These are phyloP conservation scores for Protomyces pachydermus DNA, from an alignment of 1,139 yeast species.

Conservation along the genomic window DNA sequence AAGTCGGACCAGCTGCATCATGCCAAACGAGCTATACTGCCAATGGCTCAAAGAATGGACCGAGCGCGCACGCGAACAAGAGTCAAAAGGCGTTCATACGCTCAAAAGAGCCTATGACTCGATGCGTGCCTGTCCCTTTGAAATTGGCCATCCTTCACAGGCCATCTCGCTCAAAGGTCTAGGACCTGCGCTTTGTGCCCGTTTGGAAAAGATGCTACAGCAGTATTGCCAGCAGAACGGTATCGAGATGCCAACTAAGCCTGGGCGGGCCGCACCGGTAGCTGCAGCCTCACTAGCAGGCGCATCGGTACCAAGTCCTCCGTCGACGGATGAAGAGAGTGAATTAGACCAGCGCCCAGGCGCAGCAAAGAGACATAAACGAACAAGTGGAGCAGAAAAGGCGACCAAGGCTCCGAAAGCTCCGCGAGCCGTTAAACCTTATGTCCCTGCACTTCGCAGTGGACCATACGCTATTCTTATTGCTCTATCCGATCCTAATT, in stretches of 20 bases:
- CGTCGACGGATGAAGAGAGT: background rate
- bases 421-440: constrained; percentile 42
- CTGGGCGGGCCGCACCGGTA: constrained; percentile 11
- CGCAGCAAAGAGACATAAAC: constrained; percentile 20
- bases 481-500: constrained; percentile 50
- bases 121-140: constrained; percentile 44
- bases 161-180: constrained; percentile 51
- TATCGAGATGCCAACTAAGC: constrained; percentile 42
- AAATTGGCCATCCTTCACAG: constrained; percentile 50
- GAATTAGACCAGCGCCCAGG: constrained; percentile 2
- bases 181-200: constrained; percentile 57
- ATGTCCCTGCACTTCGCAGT: constrained; percentile 71
- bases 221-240: constrained; percentile 49
- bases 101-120: constrained; percentile 45
- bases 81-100: constrained; percentile 27
- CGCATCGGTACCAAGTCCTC: background rate
- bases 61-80: constrained; percentile 28
- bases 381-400: constrained; percentile 5
- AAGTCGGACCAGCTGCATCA: background rate
- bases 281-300: background rate
- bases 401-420: constrained; percentile 2
- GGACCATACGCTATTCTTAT: constrained; percentile 84
- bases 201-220: constrained; percentile 45
- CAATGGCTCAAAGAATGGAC: constrained; percentile 30
- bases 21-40: constrained; percentile 27